phyloP scores from a whole-genome alignment of 305 asterid species.

The Plantago coronopus region DNA sequence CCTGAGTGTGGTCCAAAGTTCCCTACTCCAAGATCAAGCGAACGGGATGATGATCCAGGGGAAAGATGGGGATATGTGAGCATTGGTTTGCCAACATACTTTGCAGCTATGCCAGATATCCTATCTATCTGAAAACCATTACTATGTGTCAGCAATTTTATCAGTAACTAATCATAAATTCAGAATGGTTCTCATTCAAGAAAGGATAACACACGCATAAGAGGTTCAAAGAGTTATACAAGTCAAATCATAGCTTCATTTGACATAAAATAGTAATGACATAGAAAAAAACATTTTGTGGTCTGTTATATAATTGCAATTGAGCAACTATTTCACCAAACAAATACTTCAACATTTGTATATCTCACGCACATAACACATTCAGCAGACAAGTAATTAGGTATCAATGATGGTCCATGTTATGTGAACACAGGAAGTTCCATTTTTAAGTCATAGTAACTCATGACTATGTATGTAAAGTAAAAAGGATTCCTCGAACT shows the following conservation, averaged over 20 bases:
- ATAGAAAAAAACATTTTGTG: too few species aligned
- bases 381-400: not conserved
- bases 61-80: constrained; percentile 44
- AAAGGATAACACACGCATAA: too few species aligned
- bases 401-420: not conserved
- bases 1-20: constrained; percentile 36
- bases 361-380: not conserved
- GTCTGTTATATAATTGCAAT: too few species aligned
- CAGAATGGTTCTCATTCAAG: not conserved
- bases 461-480: not conserved
- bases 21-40: constrained; percentile 44
- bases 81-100: constrained; percentile 64
- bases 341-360: too few species aligned
- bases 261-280: too few species aligned
- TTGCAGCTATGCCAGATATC: constrained; percentile 68
- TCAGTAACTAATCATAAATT: not conserved
- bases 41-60: constrained; percentile 43
- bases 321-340: not conserved
- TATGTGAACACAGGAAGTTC: not conserved
- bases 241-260: not conserved
- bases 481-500: not conserved
- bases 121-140: constrained; percentile 42
- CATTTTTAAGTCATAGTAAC: not conserved
- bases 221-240: not conserved
- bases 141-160: not conserved